Evolutionary conservation across 2,329 filamentous ascomycete genomes (phyloP).

Genomic region (Aschersonia sp.): DNA sequence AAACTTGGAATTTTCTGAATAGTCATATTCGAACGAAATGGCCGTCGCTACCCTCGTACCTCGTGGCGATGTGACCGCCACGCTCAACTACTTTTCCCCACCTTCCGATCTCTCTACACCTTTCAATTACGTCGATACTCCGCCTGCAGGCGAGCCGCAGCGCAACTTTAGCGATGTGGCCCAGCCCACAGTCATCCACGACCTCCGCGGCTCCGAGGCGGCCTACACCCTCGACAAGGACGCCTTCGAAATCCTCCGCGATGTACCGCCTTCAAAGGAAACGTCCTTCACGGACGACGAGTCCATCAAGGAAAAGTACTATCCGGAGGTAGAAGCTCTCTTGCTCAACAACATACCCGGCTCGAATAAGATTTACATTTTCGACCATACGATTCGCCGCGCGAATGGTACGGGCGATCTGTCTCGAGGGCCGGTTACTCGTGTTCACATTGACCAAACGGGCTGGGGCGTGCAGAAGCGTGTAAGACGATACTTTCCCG

Average conservation of each 20-base stretch:
- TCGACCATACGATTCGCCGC: conserved; percentile 81
- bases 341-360: conserved; percentile 55
- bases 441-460: conserved; percentile 78
- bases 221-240: conserved; percentile 56
- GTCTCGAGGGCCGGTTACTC: conserved; percentile 52
- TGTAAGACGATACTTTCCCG: conserved; percentile 50
- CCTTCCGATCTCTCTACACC: conserved; percentile 30
- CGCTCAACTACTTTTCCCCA: conserved; percentile 50
- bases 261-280: conserved; percentile 35
- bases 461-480: conserved; percentile 48
- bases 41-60: conserved; percentile 24
- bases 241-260: conserved; percentile 54
- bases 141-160: conserved; percentile 44
- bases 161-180: conserved; percentile 45
- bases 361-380: conserved; percentile 53
- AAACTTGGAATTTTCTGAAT: neutral
- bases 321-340: conserved; percentile 67
- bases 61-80: conserved; percentile 45
- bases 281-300: conserved; percentile 51
- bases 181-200: conserved; percentile 45
- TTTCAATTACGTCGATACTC: conserved; percentile 53
- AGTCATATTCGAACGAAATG: conserved; percentile 18
- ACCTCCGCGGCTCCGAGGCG: conserved; percentile 58
- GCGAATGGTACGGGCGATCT: conserved; percentile 27
- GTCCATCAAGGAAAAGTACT: conserved; percentile 59